A percentile compares a stretch with the other conserved stretches of the same genome.
These are phyloP conservation scores for Primulina tabacum DNA, from an alignment of 257 asterid genomes.

Conservation along the genomic window DNA sequence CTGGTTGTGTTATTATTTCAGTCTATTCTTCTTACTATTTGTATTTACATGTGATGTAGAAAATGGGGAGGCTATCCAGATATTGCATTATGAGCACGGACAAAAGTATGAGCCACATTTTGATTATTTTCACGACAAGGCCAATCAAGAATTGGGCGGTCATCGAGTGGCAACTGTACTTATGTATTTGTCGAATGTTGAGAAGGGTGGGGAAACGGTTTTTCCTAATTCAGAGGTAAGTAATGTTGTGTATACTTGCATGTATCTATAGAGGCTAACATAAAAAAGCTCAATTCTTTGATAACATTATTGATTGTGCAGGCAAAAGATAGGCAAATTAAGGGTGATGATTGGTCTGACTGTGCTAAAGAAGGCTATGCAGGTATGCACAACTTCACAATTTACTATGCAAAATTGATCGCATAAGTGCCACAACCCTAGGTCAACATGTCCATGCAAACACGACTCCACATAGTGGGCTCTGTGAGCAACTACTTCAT, in stretches of 20 bases:
- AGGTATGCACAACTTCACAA: conserved; percentile 35
- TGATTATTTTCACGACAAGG: conserved; percentile 70
- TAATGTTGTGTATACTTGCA: not conserved
- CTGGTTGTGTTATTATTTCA: not conserved
- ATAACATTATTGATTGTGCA: conserved; percentile 27
- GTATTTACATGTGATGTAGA: conserved; percentile 36
- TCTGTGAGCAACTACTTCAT: not conserved
- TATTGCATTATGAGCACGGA: conserved; percentile 76
- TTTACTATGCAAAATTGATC: not conserved
- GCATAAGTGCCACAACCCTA: no score
- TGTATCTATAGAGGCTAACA: conserved; percentile 1
- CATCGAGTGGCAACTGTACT: conserved; percentile 91
- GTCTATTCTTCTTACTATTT: conserved; percentile 4
- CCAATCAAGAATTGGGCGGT: conserved; percentile 76
- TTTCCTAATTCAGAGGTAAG: conserved; percentile 70
- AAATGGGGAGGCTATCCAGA: conserved; percentile 85
- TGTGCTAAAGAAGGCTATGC: conserved; percentile 87
- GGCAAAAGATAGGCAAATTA: conserved; percentile 49
- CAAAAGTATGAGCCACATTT: conserved; percentile 90
- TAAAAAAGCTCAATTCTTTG: not conserved
- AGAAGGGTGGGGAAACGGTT: conserved; percentile 82
- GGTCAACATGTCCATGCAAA: not conserved
- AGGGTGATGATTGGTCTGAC: conserved; percentile 75
- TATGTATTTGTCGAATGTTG: conserved; percentile 72
- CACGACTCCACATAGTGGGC: not conserved